These are phyloP conservation scores for Colletotrichum sp. DNA, from an alignment of 2,329 filamentous ascomycete genomes.

Conservation along the genomic window DNA sequence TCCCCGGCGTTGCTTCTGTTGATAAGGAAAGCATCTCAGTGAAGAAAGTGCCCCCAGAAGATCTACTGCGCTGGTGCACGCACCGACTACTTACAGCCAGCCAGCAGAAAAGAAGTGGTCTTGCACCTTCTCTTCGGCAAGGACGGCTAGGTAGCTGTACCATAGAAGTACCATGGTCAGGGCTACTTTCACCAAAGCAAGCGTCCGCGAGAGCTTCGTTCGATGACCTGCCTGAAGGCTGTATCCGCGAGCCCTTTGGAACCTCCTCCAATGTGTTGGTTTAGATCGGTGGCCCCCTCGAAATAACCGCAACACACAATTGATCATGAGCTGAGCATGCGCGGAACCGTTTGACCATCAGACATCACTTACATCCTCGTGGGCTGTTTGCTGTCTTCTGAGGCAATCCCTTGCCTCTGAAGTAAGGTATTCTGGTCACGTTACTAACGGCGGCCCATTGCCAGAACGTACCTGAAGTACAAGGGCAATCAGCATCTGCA, in stretches of 20 bases:
- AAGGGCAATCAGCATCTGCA: background rate
- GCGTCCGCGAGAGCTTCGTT: background rate
- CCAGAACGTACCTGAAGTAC: background rate
- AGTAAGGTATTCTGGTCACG: background rate
- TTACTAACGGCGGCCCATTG: background rate
- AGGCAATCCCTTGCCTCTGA: background rate
- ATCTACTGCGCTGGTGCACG: background rate
- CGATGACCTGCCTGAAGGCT: background rate
- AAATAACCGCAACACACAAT: background rate
- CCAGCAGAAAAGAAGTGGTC: background rate
- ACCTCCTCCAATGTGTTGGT: background rate
- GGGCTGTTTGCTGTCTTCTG: background rate
- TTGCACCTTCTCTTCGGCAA: background rate
- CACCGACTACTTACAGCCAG: background rate
- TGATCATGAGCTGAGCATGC: background rate
- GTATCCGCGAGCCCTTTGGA: background rate
- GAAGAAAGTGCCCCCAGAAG: background rate
- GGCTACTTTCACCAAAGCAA: background rate
- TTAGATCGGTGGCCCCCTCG: background rate
- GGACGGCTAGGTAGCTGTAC: background rate
- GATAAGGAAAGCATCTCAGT: background rate
- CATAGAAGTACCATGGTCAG: background rate
- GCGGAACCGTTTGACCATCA: background rate
- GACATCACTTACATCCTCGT: background rate
- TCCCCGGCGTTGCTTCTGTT: background rate